Base-by-base conservation (phyloP, 345 rosid species). In the Citrus cavaleriei region DNA sequence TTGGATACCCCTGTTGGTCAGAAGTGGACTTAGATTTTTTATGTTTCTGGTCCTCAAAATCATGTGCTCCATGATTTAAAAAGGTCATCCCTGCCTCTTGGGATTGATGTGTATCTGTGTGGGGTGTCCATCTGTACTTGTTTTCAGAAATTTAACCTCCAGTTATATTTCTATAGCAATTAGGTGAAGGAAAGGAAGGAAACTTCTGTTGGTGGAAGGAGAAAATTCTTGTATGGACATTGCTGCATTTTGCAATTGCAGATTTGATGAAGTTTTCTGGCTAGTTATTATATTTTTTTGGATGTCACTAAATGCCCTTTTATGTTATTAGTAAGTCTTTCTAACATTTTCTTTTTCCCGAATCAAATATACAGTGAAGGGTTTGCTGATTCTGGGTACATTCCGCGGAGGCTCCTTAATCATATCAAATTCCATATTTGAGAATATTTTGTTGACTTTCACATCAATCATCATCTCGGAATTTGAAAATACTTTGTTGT, bases 361-460 rank as follows among this genome's bases (percentile, higher is more conserved):
- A 68, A 66, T 78, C 79, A 78, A 60, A 77, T 79, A n/a, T 85
- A 84, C 90, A 95, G 99, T 92, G 77, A 94, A 89, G 85, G 98
- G 98, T 59, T 84, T 95, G 88, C 88, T 89, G 89, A 87, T 82
- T 75, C 83, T 95, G 85, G 89, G 91, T 77, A 89, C 86, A 79
- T 87, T 89, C 74, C 75, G 86, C 73, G 97, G 90, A 60, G 86
- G 82, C 78, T 84, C 78, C 81, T 82, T 83, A 61, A 82, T 88
- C 59, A 70, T 92, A 61, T 78, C 93, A 25, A 87, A 83, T 82
- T 80, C 83, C 38, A 86, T 86, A 68, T 95, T 91, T 79, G 94
- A 92, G 79, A 83, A 81, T 77, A 91, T 94, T 83, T 81, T 95
- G 87, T 61, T 74, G 81, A 85, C 86, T 58, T 80, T 91, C 60